phyloP scores from a whole-genome alignment of 2,329 filamentous ascomycete genomes.

The Colletotrichum sp. region DNA sequence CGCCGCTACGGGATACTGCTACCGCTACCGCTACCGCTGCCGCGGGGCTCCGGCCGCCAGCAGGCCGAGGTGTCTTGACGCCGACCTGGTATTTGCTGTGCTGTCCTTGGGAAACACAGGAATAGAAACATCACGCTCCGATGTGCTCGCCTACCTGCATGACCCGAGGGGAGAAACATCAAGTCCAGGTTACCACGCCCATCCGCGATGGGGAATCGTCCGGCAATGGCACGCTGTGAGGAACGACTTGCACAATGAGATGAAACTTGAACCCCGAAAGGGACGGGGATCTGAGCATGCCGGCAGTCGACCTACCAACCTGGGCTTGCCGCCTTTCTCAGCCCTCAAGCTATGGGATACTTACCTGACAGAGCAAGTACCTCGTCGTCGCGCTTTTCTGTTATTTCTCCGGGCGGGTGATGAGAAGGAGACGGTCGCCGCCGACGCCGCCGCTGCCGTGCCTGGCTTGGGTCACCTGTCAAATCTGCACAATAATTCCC shows the following conservation, averaged over 20 bases:
- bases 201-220: constrained; percentile 7
- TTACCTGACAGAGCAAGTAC: neutral
- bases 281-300: constrained; percentile 12
- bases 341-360: neutral
- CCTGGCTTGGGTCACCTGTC: constrained; percentile 6
- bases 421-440: constrained; percentile 1
- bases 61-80: constrained; percentile 7
- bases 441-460: constrained; percentile 1
- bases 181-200: neutral
- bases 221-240: constrained; percentile 15
- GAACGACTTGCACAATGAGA: constrained; percentile 18
- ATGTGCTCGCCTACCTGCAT: constrained; percentile 4
- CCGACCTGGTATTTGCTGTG: neutral
- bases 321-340: neutral
- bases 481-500: constrained; percentile 17
- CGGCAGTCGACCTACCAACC: constrained; percentile 11
- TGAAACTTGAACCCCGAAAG: constrained; percentile 17
- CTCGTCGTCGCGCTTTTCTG: neutral
- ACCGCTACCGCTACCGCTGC: neutral
- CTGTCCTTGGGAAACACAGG: neutral
- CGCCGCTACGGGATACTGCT: neutral
- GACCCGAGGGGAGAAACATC: neutral
- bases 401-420: neutral
- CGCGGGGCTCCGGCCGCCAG: constrained; percentile 4
- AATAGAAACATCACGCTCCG: constrained; percentile 20